Base-by-base conservation (phyloP, 768 basidiomycete genomes). In the Baorangia bicolor region DNA sequence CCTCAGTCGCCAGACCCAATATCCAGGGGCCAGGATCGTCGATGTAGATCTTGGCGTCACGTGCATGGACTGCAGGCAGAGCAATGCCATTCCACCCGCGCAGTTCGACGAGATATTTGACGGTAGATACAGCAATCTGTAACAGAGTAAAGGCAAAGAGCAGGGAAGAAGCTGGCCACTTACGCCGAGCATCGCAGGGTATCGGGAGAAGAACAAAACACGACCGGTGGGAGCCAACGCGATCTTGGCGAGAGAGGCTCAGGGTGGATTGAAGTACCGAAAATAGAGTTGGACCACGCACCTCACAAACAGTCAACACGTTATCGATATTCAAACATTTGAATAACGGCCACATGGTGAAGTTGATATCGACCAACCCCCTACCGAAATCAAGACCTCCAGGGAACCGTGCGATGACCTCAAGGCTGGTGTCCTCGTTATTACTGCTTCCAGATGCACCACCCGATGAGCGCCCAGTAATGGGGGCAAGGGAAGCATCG, bases 11-110 rank as follows among this genome's bases (percentile, higher is more conserved):
- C 37, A 96, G 78, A 34, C 92, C 95, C 71, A 98, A 83, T 64
- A 98, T 94, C 87, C 93, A 98, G 57, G 96, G 96, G 33, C 95
- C 95, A 40, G 95, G 93, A 70, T 98, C 94, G 61, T 98, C 94
- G 58, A 95, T 88, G 61, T 93, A 92, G 49, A 98, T 92, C 68
- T 89, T 92, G 27, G 92, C 87, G 60, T 97, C 96, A 42, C 95
- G 86, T 33, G 88, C 85, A 68, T 94, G 92, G 33, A 93, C 89
- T 2, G 91, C 81, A 34, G 87, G 77, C 40, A 94, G 79, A 16
- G 90, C 87, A 49, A 96, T 86, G 4, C 94, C 94, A 66, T 84
- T 90, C 94, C 94, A 97, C 5, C 93, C 94, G 41, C 93, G 86
- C 49, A 95, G 73, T 71, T 97, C 95, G 53, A 95, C 91, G 46